A percentile compares a stretch with the other conserved stretches of the same genome.
Conservation (phyloP, 2,329 filamentous ascomycete genomes). For the Sodiomyces alkalinus region DNA sequence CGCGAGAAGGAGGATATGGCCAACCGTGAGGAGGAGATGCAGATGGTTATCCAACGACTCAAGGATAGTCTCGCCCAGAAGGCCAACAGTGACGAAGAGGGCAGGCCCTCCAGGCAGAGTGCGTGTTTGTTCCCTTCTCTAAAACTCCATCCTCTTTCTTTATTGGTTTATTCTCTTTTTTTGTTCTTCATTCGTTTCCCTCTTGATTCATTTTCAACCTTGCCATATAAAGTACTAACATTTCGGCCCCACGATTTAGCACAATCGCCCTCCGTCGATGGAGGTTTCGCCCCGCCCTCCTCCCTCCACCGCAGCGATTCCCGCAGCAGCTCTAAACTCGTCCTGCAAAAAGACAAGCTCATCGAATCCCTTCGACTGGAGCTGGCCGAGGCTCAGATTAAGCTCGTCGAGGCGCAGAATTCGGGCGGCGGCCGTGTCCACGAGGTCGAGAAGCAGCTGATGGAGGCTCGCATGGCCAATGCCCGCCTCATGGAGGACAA, state of each 20-base stretch:
- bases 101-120: conserved; percentile 43
- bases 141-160: no score
- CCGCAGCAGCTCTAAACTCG: conserved; percentile 72
- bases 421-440: conserved; percentile 74
- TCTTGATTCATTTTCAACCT: no score
- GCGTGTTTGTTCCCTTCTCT: conserved; percentile 13
- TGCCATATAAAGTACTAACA: no score
- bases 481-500: conserved; percentile 96
- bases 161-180: no score
- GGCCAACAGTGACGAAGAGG: conserved; percentile 35
- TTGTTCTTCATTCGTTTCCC: no score
- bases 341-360: conserved; percentile 90
- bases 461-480: conserved; percentile 91
- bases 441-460: conserved; percentile 77
- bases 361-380: conserved; percentile 88
- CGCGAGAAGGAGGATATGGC: conserved; percentile 85
- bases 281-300: conserved; percentile 71
- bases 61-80: conserved; percentile 79
- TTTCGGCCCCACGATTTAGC: conserved; percentile 2
- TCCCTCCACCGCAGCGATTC: conserved; percentile 80
- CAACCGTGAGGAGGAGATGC: conserved; percentile 78
- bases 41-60: conserved; percentile 74
- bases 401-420: conserved; percentile 87
- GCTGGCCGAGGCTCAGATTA: conserved; percentile 88
- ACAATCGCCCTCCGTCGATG: conserved; percentile 55